phyloP scores from a whole-genome alignment of 192 early-diverging fungal genomes.

The Chytriomyces hyalinus region DNA sequence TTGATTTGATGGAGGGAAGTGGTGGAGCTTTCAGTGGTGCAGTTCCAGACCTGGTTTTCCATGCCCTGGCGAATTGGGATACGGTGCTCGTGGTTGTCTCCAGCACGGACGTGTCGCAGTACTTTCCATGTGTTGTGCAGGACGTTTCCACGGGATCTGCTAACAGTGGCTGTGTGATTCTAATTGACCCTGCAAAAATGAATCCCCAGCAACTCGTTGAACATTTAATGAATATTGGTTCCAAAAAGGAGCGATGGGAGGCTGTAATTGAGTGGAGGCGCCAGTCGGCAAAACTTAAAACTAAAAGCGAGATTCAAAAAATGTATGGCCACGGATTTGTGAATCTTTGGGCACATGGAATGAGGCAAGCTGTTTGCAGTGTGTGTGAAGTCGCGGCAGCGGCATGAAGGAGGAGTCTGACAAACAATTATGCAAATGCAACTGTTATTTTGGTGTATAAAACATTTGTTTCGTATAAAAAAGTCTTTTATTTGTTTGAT shows the following conservation, averaged over 20 bases:
- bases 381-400: background rate
- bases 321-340: background rate
- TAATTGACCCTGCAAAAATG: background rate
- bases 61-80: background rate
- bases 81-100: background rate
- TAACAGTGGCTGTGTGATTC: background rate
- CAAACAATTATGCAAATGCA: too few relatives aligned
- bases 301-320: too few relatives aligned
- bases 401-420: too few relatives aligned
- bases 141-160: background rate
- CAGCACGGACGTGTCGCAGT: background rate
- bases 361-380: background rate
- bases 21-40: background rate
- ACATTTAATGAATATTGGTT: background rate
- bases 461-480: too few relatives aligned
- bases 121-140: background rate
- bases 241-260: background rate
- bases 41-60: background rate
- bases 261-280: background rate
- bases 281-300: too few relatives aligned
- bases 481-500: too few relatives aligned
- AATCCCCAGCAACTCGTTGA: background rate
- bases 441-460: too few relatives aligned
- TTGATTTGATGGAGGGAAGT: slow-evolving; percentile 4
- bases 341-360: background rate